Evolutionary conservation across 2,329 filamentous ascomycete species (phyloP).

Genomic region (Fusarium tuaranense): DNA sequence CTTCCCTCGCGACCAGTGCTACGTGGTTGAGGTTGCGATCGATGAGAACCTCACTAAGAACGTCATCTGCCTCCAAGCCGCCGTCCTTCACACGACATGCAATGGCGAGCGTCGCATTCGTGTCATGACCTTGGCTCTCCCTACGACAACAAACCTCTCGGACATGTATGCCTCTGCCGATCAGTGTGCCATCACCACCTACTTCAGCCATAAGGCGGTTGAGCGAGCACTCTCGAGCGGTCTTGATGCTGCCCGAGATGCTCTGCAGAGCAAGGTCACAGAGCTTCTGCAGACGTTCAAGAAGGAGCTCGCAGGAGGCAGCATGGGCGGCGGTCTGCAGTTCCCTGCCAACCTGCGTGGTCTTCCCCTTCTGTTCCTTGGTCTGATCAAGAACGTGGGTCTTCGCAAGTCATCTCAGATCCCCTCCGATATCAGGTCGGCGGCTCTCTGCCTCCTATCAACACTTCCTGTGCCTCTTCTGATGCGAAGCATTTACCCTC

Average conservation of each 20-base stretch:
- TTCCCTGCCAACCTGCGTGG: slow-evolving; percentile 93
- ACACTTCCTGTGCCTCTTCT: slow-evolving; percentile 90
- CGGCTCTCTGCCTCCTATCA: slow-evolving; percentile 92
- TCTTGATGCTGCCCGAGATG: slow-evolving; percentile 90
- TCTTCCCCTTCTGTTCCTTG: slow-evolving; percentile 90
- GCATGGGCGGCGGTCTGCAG: slow-evolving; percentile 93
- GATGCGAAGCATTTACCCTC: slow-evolving; percentile 92
- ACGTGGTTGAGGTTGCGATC: slow-evolving; percentile 98
- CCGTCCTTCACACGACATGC: slow-evolving; percentile 96
- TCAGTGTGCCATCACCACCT: slow-evolving; percentile 91
- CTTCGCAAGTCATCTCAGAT: slow-evolving; percentile 94
- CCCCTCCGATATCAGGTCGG: slow-evolving; percentile 91
- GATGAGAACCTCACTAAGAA: slow-evolving; percentile 94
- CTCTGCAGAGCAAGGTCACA: slow-evolving; percentile 89
- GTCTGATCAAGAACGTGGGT: slow-evolving; percentile 95
- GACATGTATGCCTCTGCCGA: slow-evolving; percentile 96
- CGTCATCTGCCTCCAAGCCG: slow-evolving; percentile 91
- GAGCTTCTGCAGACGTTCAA: slow-evolving; percentile 96
- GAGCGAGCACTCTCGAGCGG: slow-evolving; percentile 88
- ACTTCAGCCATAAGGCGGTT: slow-evolving; percentile 97
- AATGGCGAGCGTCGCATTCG: slow-evolving; percentile 96
- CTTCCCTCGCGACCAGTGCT: slow-evolving; percentile 96
- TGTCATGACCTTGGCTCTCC: slow-evolving; percentile 91
- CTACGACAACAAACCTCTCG: slow-evolving; percentile 89
- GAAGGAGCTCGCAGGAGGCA: slow-evolving; percentile 95